Evolutionary conservation across 768 basidiomycete species (phyloP).

Genomic region (Hirschioporus abietinus): DNA sequence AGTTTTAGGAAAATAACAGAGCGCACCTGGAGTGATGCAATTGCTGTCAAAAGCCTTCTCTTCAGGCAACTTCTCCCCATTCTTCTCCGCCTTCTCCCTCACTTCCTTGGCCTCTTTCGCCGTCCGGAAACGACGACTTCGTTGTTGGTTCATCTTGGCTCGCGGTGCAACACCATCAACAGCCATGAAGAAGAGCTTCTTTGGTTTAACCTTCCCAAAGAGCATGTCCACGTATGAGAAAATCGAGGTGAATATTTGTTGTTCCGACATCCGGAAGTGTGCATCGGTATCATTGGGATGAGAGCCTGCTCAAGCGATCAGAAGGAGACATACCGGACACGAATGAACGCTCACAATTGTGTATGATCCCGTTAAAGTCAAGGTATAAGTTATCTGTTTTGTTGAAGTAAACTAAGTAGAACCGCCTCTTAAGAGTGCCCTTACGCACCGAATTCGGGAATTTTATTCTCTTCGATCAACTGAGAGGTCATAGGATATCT

Average conservation of each 20-base stretch:
- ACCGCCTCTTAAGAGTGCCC: background rate
- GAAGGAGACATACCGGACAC: background rate
- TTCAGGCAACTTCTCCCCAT: slow-evolving; percentile 87
- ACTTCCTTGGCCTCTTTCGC: slow-evolving; percentile 90
- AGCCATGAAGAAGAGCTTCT: slow-evolving; percentile 98
- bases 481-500: slow-evolving; percentile 98
- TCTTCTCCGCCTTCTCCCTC: slow-evolving; percentile 77
- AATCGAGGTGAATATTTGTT: slow-evolving; percentile 95
- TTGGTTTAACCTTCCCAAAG: slow-evolving; percentile 95
- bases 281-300: slow-evolving; percentile 97
- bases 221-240: slow-evolving; percentile 96
- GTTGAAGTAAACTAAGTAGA: background rate
- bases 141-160: slow-evolving; percentile 99
- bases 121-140: slow-evolving; percentile 87
- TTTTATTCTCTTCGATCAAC: slow-evolving; percentile 96
- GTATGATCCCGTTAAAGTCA: slow-evolving; percentile 92
- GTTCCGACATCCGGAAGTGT: slow-evolving; percentile 92
- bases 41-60: slow-evolving; percentile 98
- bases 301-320: slow-evolving; percentile 47
- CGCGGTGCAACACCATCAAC: slow-evolving; percentile 96
- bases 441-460: slow-evolving; percentile 87
- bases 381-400: slow-evolving; percentile 79
- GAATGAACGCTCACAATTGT: slow-evolving; percentile 49
- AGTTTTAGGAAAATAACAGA: slow-evolving; percentile 1
- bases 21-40: slow-evolving; percentile 93